These are phyloP conservation scores for Brassica balearica DNA, from an alignment of 441 rosid species.

Conservation along the genomic window DNA sequence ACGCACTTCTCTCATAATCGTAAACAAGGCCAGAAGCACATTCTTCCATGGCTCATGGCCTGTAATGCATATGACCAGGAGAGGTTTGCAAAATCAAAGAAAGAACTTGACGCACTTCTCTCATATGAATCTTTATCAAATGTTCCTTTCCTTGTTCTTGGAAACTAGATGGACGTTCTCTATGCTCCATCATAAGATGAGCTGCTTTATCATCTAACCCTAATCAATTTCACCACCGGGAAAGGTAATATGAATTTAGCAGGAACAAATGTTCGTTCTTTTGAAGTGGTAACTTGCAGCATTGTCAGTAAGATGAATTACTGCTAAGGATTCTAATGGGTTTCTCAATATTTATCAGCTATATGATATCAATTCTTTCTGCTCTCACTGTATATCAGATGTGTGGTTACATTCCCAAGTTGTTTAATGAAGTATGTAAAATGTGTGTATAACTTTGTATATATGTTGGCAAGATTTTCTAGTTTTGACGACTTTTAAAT, in stretches of 20 bases:
- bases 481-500: background rate
- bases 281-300: conserved; percentile 87
- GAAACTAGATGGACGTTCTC: conserved; percentile 74
- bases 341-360: conserved; percentile 73
- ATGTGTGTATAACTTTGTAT: background rate
- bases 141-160: conserved; percentile 75
- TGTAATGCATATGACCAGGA: too few relatives aligned
- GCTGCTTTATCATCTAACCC: conserved; percentile 74
- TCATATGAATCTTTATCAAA: conserved; percentile 72
- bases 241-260: conserved; percentile 67
- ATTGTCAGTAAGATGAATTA: conserved; percentile 85
- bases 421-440: conserved; percentile 16
- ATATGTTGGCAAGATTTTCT: conserved; percentile 13
- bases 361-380: conserved; percentile 8
- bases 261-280: conserved; percentile 68
- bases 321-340: conserved; percentile 75
- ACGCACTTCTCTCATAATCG: conserved; percentile 66
- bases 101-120: conserved; percentile 54
- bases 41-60: too few relatives aligned
- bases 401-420: conserved; percentile 19
- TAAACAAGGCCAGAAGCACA: too few relatives aligned
- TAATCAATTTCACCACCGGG: conserved; percentile 70
- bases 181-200: conserved; percentile 89
- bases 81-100: too few relatives aligned
- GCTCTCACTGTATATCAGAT: background rate